Evolutionary conservation across 305 asterid genomes (phyloP), one percentile per base, ranked within the genome.

Genomic region (Solanum hybrid): DNA sequence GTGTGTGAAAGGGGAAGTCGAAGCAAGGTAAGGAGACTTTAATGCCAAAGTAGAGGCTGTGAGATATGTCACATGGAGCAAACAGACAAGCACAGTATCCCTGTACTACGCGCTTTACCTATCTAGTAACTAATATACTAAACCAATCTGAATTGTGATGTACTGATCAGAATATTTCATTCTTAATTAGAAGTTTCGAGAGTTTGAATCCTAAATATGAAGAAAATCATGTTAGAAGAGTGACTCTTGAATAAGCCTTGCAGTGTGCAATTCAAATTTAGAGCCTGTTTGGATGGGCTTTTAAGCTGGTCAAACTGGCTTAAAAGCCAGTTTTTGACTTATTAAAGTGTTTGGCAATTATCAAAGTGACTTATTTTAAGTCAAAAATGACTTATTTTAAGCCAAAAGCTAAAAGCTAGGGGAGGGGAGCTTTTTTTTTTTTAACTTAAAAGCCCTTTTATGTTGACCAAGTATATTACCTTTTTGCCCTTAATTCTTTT

Each of bases 171-270:
- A 29, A 29, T 64, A 22, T 64, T 64, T 64, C 0, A 64, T 64
- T 8, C 0, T 64, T 64, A 64, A 64, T 22, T 22, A 22, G 3
- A 64, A 0, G 0, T 64, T 0, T 22, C 0, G n/a, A n/a, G 6
- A 22, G 0, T 8, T 0, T 64, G 0, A 22, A 22, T 64, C 0
- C 0, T 64, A 64, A 64, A 22, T 22, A 19, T 64, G 2, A 0
- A 60, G 2, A 60, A 22, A 60, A 60, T 3, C 1, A 19, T 1
- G 1, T 64, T 64, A 22, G 3, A 8, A 64, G 13, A 19, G 26
- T 64, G 1, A 64, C 11, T 8, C 2, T 0, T 22, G 13, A 64
- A 64, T 64, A 64, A 3, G 72, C 2, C 0, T 0, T 7, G 5
- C 0, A 8, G 10, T 22, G 27, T 64, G 5, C 3, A 0, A 22